phyloP scores from a whole-genome alignment of 2,329 filamentous ascomycete species.

The Fusarium concolor region DNA sequence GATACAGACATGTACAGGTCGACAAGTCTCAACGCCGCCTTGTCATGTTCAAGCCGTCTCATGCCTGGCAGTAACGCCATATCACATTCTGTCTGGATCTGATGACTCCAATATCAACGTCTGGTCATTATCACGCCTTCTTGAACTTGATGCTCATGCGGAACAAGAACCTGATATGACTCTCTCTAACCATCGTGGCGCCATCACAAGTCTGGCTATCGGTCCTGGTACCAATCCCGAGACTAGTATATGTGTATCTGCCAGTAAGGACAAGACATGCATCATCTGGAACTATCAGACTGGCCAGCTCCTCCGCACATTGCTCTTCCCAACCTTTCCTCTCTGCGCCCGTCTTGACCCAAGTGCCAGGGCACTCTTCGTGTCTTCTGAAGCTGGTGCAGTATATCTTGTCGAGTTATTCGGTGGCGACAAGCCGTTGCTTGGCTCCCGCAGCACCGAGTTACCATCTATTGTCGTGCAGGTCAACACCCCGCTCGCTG shows the following conservation, averaged over 20 bases:
- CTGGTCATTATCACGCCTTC: constrained; percentile 83
- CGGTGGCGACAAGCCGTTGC: constrained; percentile 63
- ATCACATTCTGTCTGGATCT: constrained; percentile 81
- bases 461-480: constrained; percentile 69
- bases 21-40: constrained; percentile 79
- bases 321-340: constrained; percentile 80
- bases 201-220: constrained; percentile 72
- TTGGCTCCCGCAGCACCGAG: constrained; percentile 65
- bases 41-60: constrained; percentile 86
- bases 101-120: constrained; percentile 91
- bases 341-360: constrained; percentile 82
- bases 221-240: constrained; percentile 75
- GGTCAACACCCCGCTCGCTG: constrained; percentile 64
- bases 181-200: constrained; percentile 81
- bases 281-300: constrained; percentile 93
- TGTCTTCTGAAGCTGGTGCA: constrained; percentile 82
- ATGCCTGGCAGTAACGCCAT: constrained; percentile 76
- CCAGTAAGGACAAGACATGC: constrained; percentile 86
- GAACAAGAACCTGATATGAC: constrained; percentile 79
- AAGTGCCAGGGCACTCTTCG: constrained; percentile 83
- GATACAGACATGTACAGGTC: constrained; percentile 75
- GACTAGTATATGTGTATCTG: constrained; percentile 85
- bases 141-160: constrained; percentile 67
- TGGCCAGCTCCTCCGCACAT: constrained; percentile 80
- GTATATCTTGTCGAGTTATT: constrained; percentile 83